These are phyloP conservation scores for Pleurotus djamor DNA, from an alignment of 768 basidiomycete genomes.

Conservation along the genomic window DNA sequence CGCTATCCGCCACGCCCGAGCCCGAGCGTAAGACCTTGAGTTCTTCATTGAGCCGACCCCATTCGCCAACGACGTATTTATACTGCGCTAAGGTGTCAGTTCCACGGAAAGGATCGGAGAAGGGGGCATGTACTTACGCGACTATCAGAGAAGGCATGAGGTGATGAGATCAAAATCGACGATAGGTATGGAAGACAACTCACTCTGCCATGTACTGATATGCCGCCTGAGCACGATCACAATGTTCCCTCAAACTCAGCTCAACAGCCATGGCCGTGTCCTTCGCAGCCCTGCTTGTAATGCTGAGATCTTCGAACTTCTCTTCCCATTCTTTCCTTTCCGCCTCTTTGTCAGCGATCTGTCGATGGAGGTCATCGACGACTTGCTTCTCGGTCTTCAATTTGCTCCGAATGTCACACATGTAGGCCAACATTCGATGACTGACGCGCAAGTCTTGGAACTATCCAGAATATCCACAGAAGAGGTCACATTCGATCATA, in stretches of 20 bases:
- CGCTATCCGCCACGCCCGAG: neutral
- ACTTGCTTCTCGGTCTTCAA: slow-evolving; percentile 30
- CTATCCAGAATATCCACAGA: slow-evolving; percentile 22
- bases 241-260: slow-evolving; percentile 51
- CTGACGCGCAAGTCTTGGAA: slow-evolving; percentile 50
- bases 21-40: neutral
- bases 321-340: slow-evolving; percentile 33
- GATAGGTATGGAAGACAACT: slow-evolving; percentile 18
- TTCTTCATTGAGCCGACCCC: slow-evolving; percentile 22
- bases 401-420: slow-evolving; percentile 45
- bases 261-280: slow-evolving; percentile 51
- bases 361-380: slow-evolving; percentile 21
- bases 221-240: slow-evolving; percentile 39
- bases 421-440: slow-evolving; percentile 46
- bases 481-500: slow-evolving; percentile 7
- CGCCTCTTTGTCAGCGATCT: slow-evolving; percentile 25
- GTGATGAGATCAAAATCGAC: slow-evolving; percentile 5
- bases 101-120: neutral
- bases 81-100: slow-evolving; percentile 21
- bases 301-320: slow-evolving; percentile 38
- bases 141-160: slow-evolving; percentile 16
- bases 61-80: slow-evolving; percentile 28
- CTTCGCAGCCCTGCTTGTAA: slow-evolving; percentile 43
- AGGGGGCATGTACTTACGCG: slow-evolving; percentile 23
- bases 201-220: slow-evolving; percentile 39